These are phyloP conservation scores for Leccinum aurantiacum DNA, from an alignment of 768 basidiomycete species.

Conservation along the genomic window DNA sequence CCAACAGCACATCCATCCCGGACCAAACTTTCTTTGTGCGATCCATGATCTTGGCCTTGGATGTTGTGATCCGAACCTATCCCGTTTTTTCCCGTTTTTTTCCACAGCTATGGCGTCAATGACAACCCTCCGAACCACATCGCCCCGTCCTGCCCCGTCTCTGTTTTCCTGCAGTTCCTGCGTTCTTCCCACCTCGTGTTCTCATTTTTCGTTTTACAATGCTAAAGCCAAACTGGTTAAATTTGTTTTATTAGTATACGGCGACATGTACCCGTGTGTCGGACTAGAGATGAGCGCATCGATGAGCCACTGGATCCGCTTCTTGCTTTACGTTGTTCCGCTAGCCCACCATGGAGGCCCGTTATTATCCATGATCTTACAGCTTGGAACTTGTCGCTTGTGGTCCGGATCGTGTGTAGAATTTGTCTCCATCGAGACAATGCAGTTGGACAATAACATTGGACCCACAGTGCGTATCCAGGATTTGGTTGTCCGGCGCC, in stretches of 20 bases:
- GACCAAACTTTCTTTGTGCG: conserved; percentile 1
- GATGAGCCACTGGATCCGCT: conserved; percentile 8
- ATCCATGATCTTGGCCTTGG: not conserved
- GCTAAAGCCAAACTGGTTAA: not conserved
- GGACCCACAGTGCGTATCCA: conserved; percentile 19
- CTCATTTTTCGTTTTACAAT: conserved; percentile 4
- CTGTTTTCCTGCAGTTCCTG: not conserved
- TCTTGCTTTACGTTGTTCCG: conserved; percentile 21
- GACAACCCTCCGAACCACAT: conserved; percentile 2
- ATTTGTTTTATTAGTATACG: not conserved
- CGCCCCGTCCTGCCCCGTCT: not conserved
- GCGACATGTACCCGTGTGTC: not conserved
- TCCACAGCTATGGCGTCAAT: not conserved
- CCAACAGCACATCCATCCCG: conserved; percentile 12
- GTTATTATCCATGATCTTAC: conserved; percentile 25
- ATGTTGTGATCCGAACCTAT: conserved; percentile 23
- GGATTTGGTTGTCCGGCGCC: conserved; percentile 14
- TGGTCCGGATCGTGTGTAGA: not conserved
- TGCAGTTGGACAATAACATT: conserved; percentile 5
- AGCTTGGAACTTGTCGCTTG: conserved; percentile 8
- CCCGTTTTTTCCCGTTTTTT: conserved; percentile 14
- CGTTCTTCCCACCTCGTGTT: conserved; percentile 2
- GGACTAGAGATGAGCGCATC: not conserved
- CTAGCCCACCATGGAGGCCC: conserved; percentile 16
- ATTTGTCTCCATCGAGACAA: conserved; percentile 12